phyloP scores from a whole-genome alignment of 768 basidiomycete genomes.

The Neoboletus subvelutipes region DNA sequence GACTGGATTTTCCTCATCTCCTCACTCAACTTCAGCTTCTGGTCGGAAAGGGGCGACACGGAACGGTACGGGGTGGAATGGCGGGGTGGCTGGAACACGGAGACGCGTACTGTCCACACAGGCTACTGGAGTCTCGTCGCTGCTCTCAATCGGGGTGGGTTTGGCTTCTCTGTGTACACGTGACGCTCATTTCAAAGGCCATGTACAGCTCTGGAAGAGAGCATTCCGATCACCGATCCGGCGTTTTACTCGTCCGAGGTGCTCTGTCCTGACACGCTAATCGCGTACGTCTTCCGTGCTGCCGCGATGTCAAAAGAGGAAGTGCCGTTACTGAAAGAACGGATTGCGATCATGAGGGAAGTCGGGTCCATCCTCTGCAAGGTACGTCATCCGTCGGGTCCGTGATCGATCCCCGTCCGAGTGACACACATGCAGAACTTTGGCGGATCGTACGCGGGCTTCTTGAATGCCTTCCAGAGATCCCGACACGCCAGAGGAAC shows the following conservation, averaged over 20 bases:
- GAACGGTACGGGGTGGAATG: slow-evolving; percentile 79
- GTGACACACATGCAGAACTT: slow-evolving; percentile 47
- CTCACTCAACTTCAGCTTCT: slow-evolving; percentile 85
- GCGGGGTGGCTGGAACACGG: slow-evolving; percentile 63
- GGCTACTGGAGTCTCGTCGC: slow-evolving; percentile 91
- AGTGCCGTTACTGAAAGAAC: slow-evolving; percentile 68
- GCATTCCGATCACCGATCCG: slow-evolving; percentile 78
- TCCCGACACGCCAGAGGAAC: slow-evolving; percentile 56
- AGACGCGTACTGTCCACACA: slow-evolving; percentile 56
- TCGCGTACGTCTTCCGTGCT: slow-evolving; percentile 68
- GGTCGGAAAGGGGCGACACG: slow-evolving; percentile 63
- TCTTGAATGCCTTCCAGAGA: slow-evolving; percentile 61
- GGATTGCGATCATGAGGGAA: slow-evolving; percentile 76
- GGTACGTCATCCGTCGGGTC: slow-evolving; percentile 41
- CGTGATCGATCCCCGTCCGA: slow-evolving; percentile 11
- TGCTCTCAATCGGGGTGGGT: slow-evolving; percentile 73
- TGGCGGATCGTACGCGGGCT: slow-evolving; percentile 67
- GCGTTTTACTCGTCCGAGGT: slow-evolving; percentile 70
- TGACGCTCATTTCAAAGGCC: background rate
- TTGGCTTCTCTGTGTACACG: background rate
- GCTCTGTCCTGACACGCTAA: slow-evolving; percentile 67
- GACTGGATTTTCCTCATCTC: slow-evolving; percentile 91
- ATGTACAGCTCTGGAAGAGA: slow-evolving; percentile 65
- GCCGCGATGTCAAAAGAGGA: slow-evolving; percentile 55
- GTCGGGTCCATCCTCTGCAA: slow-evolving; percentile 69